Conservation (phyloP, 1,284 basidiomycete species). For the Tremellales sp. region DNA sequence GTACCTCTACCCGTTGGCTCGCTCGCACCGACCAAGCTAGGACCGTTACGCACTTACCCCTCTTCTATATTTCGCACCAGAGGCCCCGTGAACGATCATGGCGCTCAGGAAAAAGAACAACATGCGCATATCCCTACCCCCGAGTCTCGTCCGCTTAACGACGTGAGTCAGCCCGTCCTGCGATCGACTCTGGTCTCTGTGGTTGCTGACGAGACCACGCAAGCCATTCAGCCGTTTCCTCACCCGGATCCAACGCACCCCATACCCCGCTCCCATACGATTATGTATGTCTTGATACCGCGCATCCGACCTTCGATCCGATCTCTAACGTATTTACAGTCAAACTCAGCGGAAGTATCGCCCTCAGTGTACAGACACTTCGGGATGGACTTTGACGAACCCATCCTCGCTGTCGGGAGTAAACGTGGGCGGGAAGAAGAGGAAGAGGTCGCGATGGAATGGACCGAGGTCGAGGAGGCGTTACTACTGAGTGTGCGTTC, state of each 20-base stretch:
- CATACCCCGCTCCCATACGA: conserved; percentile 33
- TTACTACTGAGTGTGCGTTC: conserved; percentile 34
- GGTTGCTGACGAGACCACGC: conserved; percentile 2
- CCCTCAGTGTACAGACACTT: conserved; percentile 1
- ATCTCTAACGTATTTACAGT: neutral
- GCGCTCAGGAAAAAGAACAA: neutral
- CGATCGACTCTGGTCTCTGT: neutral
- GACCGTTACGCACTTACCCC: too few relatives aligned
- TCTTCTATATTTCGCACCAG: too few relatives aligned
- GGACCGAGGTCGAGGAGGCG: neutral
- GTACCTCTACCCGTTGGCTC: too few relatives aligned
- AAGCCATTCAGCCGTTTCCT: conserved; percentile 12
- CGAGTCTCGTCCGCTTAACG: conserved; percentile 8
- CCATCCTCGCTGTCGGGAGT: neutral
- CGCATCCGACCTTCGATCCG: neutral
- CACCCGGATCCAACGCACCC: conserved; percentile 27
- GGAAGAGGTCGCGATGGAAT: conserved; percentile 2
- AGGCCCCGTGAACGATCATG: too few relatives aligned
- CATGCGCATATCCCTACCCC: conserved; percentile 14
- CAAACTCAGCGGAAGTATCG: conserved; percentile 8
- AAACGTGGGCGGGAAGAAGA: conserved; percentile 1
- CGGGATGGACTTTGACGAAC: conserved; percentile 6
- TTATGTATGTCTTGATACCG: conserved; percentile 13
- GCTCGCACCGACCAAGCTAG: too few relatives aligned
- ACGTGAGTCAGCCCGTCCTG: neutral